phyloP scores from a whole-genome alignment of 2,329 filamentous ascomycete genomes.

The Monilinia fructigena region DNA sequence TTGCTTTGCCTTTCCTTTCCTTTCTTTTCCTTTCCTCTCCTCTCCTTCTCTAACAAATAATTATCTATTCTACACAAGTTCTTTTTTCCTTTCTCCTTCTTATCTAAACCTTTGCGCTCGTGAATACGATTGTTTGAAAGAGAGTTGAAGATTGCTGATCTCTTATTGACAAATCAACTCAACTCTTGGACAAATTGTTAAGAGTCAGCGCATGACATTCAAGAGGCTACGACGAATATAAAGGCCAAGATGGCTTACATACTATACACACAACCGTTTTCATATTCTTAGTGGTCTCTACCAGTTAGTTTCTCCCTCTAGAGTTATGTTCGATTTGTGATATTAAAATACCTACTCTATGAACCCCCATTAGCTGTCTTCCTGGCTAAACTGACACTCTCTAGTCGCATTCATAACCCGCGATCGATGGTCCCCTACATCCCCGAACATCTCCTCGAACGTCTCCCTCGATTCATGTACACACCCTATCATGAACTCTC shows the following conservation, averaged over 20 bases:
- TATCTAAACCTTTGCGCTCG: not conserved
- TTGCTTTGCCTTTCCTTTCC: not conserved
- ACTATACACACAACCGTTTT: slow-evolving; percentile 76
- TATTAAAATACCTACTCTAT: not conserved
- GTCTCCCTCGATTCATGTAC: slow-evolving; percentile 55
- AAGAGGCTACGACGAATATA: not conserved
- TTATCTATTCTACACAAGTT: not conserved
- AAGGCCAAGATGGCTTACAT: slow-evolving; percentile 66
- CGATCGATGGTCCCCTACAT: slow-evolving; percentile 69
- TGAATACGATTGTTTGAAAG: not conserved
- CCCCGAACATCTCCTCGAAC: slow-evolving; percentile 5
- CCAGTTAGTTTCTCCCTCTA: slow-evolving; percentile 50
- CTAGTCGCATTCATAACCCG: slow-evolving; percentile 78
- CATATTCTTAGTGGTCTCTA: slow-evolving; percentile 67
- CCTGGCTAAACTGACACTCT: slow-evolving; percentile 3
- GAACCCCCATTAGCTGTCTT: slow-evolving; percentile 19
- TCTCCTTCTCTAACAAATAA: not conserved
- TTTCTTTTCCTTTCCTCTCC: not conserved
- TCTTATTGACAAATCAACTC: too few relatives aligned
- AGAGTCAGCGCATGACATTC: not conserved
- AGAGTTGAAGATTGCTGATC: not conserved
- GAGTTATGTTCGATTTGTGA: not conserved
- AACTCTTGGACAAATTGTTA: too few relatives aligned
- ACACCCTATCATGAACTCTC: slow-evolving; percentile 77
- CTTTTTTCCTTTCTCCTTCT: not conserved